Conservation (phyloP, 2,329 filamentous ascomycete genomes). For the Fusarium burgessii region DNA sequence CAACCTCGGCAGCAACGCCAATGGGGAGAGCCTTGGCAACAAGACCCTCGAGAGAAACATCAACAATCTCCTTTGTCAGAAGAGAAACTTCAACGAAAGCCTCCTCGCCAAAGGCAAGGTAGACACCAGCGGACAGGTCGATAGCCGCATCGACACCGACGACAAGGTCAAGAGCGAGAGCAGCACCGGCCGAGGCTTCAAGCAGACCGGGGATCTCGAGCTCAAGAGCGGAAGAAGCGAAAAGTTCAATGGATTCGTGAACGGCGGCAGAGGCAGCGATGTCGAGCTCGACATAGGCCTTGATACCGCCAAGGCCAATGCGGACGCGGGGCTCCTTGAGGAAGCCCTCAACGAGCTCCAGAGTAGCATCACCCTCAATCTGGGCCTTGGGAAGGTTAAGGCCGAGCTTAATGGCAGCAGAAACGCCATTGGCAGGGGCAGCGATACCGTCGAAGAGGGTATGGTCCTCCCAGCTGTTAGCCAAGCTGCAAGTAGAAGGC, state of each 20-base stretch:
- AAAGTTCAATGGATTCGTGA: constrained; percentile 64
- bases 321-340: constrained; percentile 55
- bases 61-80: constrained; percentile 53
- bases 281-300: constrained; percentile 64
- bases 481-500: constrained; percentile 20
- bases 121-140: constrained; percentile 60
- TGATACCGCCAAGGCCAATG: constrained; percentile 62
- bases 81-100: constrained; percentile 57
- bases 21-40: constrained; percentile 45
- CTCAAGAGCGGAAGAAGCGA: constrained; percentile 52
- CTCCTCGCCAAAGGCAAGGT: constrained; percentile 62
- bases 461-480: constrained; percentile 31
- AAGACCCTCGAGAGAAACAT: constrained; percentile 57
- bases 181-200: constrained; percentile 55
- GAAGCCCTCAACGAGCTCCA: constrained; percentile 57
- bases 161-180: constrained; percentile 65
- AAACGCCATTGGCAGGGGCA: constrained; percentile 29
- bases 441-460: constrained; percentile 35
- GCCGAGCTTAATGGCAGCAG: constrained; percentile 39
- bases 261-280: constrained; percentile 59
- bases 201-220: constrained; percentile 57
- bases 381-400: constrained; percentile 51
- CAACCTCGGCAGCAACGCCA: constrained; percentile 41
- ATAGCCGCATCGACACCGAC: constrained; percentile 61
- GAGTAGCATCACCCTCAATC: constrained; percentile 61